Evolutionary conservation across 257 asterid species (phyloP).

Genomic region (Salvia splendens): DNA sequence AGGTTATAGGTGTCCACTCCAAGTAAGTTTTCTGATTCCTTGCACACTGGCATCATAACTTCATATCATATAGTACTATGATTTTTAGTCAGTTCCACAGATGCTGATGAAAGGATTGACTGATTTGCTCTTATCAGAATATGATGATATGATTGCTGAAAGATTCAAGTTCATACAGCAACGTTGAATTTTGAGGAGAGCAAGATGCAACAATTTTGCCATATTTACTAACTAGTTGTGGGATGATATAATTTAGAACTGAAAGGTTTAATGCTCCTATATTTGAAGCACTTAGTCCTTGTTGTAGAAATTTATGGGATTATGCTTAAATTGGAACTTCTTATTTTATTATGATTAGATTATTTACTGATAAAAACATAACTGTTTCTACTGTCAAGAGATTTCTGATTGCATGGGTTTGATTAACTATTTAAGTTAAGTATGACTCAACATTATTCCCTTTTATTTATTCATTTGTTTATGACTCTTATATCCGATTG

Average conservation of each 20-base stretch:
- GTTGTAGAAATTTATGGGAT: not conserved
- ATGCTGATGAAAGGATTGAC: not conserved
- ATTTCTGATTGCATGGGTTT: too few relatives aligned
- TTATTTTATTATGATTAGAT: not conserved
- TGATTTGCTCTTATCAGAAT: not conserved
- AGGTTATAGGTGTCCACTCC: not conserved
- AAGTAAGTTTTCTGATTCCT: slow-evolving; percentile 4
- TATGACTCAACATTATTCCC: too few relatives aligned
- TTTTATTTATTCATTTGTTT: too few relatives aligned
- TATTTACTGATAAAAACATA: not conserved
- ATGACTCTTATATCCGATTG: too few relatives aligned
- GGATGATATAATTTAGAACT: not conserved
- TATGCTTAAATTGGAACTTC: not conserved
- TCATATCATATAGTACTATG: not conserved
- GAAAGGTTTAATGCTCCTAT: not conserved
- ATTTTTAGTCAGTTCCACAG: too few relatives aligned
- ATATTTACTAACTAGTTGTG: not conserved
- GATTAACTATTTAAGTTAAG: too few relatives aligned
- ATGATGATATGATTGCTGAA: slow-evolving; percentile 7
- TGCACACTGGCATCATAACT: not conserved
- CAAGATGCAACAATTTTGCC: slow-evolving; percentile 15
- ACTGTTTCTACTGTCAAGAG: too few relatives aligned
- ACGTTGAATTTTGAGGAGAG: not conserved
- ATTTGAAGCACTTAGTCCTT: not conserved
- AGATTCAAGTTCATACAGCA: not conserved